These are phyloP conservation scores for Nicotiana undulata DNA, from an alignment of 257 asterid species.

Conservation along the genomic window DNA sequence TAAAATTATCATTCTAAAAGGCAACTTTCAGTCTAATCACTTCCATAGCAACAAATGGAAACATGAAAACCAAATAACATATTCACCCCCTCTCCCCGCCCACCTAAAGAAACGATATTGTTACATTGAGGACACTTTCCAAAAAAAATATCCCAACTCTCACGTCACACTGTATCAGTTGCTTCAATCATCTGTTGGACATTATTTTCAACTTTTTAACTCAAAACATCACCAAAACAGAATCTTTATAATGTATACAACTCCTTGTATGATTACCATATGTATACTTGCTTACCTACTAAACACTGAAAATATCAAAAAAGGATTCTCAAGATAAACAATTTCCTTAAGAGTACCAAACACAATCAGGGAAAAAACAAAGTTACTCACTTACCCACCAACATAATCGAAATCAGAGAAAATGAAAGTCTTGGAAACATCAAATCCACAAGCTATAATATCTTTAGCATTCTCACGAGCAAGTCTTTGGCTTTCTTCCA, in stretches of 20 bases:
- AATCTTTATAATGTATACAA: not conserved
- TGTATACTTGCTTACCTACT: not conserved
- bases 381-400: slow-evolving; percentile 64
- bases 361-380: not conserved
- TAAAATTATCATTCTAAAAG: not conserved
- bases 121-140: not conserved
- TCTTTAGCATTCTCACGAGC: slow-evolving; percentile 98
- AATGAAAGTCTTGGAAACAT: slow-evolving; percentile 78
- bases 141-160: not conserved
- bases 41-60: not conserved
- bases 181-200: not conserved
- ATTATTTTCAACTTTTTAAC: not conserved
- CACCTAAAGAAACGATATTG: not conserved
- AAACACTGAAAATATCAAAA: not conserved
- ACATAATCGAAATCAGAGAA: slow-evolving; percentile 86
- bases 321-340: not conserved
- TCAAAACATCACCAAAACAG: not conserved
- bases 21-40: not conserved
- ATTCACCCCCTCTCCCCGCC: not conserved
- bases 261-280: not conserved
- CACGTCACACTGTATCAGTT: not conserved
- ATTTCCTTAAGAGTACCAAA: not conserved
- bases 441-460: slow-evolving; percentile 98
- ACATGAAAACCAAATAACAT: not conserved
- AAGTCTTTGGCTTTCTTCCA: slow-evolving; percentile 91